Percentiles rank a stretch among this genome's conserved stretches.
Conservation (phyloP, 2,329 filamentous ascomycete genomes). For the Colletotrichum incanum region DNA sequence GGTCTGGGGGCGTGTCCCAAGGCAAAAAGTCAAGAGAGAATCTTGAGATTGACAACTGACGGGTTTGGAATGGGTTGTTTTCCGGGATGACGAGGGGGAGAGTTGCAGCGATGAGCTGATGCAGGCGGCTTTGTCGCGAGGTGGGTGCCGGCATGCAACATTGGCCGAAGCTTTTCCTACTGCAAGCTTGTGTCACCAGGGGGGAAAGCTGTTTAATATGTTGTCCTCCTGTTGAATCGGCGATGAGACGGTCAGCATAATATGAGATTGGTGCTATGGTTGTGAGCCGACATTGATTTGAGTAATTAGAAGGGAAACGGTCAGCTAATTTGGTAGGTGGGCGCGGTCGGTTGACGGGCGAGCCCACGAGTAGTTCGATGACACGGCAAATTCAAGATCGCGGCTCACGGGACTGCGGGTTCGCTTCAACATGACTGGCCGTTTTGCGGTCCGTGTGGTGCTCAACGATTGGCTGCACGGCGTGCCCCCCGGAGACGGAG, state of each 20-base stretch:
- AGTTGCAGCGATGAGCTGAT: not conserved
- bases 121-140: not conserved
- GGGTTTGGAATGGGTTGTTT: not conserved
- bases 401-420: slow-evolving; percentile 43
- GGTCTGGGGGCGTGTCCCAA: slow-evolving; percentile 1
- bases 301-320: not conserved
- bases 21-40: not conserved
- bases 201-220: not conserved
- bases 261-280: not conserved
- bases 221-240: slow-evolving; percentile 14
- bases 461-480: slow-evolving; percentile 6
- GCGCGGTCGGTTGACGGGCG: not conserved
- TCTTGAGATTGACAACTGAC: not conserved
- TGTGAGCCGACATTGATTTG: slow-evolving; percentile 14
- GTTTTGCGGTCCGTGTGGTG: slow-evolving; percentile 12
- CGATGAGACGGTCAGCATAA: slow-evolving; percentile 21
- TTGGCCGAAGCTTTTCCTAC: not conserved
- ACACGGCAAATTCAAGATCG: slow-evolving; percentile 55
- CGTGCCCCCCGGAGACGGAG: not conserved
- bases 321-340: slow-evolving; percentile 1
- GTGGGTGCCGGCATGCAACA: not conserved
- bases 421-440: not conserved
- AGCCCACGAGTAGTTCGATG: slow-evolving; percentile 48
- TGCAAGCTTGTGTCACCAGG: not conserved
- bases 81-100: not conserved